phyloP scores from a whole-genome alignment of 176 grass and related monocot species.

The Hyparrhenia diplandra region DNA sequence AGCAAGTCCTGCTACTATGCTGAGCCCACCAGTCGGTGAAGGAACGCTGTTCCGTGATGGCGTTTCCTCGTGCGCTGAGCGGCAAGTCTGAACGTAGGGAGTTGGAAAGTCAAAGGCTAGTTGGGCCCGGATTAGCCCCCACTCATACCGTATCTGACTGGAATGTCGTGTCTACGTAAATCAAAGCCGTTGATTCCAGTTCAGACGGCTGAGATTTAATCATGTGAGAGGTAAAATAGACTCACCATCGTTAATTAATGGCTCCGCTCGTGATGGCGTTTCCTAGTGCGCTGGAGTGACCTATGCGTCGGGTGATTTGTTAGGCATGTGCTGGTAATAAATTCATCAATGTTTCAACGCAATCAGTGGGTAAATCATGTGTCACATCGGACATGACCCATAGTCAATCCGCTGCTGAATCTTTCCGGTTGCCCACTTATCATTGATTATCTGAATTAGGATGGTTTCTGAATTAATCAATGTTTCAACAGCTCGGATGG shows the following conservation, averaged over 20 bases:
- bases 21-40: not conserved
- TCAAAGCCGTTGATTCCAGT: not conserved
- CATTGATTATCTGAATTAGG: not conserved
- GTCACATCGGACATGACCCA: not conserved
- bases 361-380: not conserved
- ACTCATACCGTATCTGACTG: not conserved
- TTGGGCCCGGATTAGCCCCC: not conserved
- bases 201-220: not conserved
- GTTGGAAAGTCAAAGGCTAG: conserved; percentile 4
- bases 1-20: accelerated
- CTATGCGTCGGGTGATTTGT: not conserved
- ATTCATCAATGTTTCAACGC: conserved; percentile 5
- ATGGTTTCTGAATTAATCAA: not conserved
- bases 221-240: no score
- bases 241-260: not conserved
- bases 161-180: not conserved
- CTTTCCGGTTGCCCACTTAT: not conserved
- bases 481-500: not conserved
- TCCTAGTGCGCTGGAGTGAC: no score
- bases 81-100: no score
- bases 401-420: not conserved
- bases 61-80: not conserved
- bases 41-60: accelerated
- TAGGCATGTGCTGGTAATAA: not conserved
- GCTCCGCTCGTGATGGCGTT: not conserved